phyloP scores from a whole-genome alignment of 768 basidiomycete species.

The Leccinum subtestaceum region DNA sequence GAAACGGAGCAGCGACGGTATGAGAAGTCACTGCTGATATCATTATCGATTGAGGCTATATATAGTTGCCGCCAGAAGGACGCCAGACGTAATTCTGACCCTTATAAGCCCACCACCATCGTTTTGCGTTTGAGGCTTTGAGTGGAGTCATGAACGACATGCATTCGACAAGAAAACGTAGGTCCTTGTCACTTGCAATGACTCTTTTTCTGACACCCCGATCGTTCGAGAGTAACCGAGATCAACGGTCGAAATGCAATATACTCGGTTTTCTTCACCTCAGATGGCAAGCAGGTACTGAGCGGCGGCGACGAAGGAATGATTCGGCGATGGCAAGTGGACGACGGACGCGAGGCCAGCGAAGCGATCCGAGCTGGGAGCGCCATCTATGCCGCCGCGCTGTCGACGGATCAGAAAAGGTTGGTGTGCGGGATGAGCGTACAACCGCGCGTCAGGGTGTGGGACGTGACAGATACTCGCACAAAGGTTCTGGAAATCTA shows the following conservation, averaged over 20 bases:
- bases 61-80: background rate
- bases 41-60: background rate
- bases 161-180: background rate
- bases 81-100: background rate
- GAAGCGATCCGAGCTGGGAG: background rate
- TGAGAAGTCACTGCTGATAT: background rate
- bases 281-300: slow-evolving; percentile 1
- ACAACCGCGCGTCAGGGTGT: background rate
- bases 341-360: background rate
- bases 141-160: background rate
- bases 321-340: slow-evolving; percentile 2
- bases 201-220: background rate
- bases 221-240: background rate
- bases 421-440: background rate
- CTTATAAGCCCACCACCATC: background rate
- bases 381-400: background rate
- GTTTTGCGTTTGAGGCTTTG: background rate
- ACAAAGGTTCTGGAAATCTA: background rate
- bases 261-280: background rate
- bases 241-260: background rate
- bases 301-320: slow-evolving; percentile 2
- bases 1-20: background rate
- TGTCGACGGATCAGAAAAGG: background rate
- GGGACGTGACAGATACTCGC: background rate
- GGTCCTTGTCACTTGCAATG: background rate